Evolutionary conservation across 371 early-diverging fungal genomes (phyloP).

Genomic region (Actinomortierella wolfii): DNA sequence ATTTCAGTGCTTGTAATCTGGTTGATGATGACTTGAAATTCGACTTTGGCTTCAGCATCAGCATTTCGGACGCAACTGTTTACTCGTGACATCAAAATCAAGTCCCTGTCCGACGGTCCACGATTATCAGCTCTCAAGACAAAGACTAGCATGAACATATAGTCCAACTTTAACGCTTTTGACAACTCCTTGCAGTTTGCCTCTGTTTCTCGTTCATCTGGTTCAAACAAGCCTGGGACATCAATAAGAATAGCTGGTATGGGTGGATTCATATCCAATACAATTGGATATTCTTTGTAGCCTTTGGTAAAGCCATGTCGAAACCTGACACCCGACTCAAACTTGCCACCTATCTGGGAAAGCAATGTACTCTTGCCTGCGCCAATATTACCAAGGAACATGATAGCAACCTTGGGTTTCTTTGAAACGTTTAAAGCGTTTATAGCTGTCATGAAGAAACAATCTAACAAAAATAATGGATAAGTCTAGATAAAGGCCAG

Average conservation of each 20-base stretch:
- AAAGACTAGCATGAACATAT: slow-evolving; percentile 14
- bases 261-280: background rate
- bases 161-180: slow-evolving; percentile 2
- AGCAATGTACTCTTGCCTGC: slow-evolving; percentile 18
- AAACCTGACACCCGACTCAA: slow-evolving; percentile 12
- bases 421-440: too few species aligned
- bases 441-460: too few species aligned
- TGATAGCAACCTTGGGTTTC: slow-evolving; percentile 5
- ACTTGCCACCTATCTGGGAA: slow-evolving; percentile 12
- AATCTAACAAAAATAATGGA: too few species aligned
- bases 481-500: too few species aligned
- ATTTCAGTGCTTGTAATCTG: background rate
- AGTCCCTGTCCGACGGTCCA: slow-evolving; percentile 1
- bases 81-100: slow-evolving; percentile 16
- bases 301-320: slow-evolving; percentile 7
- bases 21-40: slow-evolving; percentile 8
- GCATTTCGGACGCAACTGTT: slow-evolving; percentile 9
- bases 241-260: slow-evolving; percentile 8
- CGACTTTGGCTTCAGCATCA: slow-evolving; percentile 3
- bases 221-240: slow-evolving; percentile 16
- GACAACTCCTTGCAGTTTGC: slow-evolving; percentile 4
- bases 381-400: slow-evolving; percentile 12
- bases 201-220: slow-evolving; percentile 1
- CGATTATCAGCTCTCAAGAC: slow-evolving; percentile 13
- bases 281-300: background rate